phyloP scores from a whole-genome alignment of 495 filamentous ascomycete genomes.

The Hypoxylon intermedium region DNA sequence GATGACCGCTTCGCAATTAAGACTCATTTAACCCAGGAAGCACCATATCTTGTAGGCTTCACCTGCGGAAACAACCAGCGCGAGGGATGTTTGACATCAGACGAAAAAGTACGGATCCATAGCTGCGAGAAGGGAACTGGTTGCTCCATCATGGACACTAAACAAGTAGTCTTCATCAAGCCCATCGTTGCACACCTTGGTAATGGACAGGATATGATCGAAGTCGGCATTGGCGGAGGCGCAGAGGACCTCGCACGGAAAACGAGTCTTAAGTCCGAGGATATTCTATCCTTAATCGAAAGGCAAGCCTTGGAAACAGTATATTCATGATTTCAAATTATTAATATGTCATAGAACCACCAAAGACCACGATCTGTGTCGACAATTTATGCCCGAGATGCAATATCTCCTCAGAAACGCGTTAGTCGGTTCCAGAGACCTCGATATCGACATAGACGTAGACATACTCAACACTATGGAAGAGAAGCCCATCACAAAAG shows the following conservation, averaged over 20 bases:
- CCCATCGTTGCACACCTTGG: conserved; percentile 71
- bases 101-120: conserved; percentile 74
- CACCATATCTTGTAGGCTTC: conserved; percentile 75
- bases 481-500: conserved; percentile 35
- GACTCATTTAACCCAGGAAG: conserved; percentile 60
- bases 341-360: too few relatives aligned
- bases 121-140: conserved; percentile 80
- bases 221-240: conserved; percentile 80
- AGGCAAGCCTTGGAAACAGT: conserved; percentile 44
- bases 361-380: too few relatives aligned
- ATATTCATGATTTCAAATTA: too few relatives aligned
- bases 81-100: conserved; percentile 72
- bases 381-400: conserved; percentile 37
- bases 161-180: conserved; percentile 73
- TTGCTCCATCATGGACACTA: conserved; percentile 63
- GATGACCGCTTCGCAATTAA: conserved; percentile 44
- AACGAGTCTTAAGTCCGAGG: conserved; percentile 58
- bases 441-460: conserved; percentile 46
- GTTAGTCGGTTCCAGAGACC: conserved; percentile 39
- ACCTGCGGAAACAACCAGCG: conserved; percentile 73
- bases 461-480: conserved; percentile 26
- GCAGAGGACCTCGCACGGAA: conserved; percentile 73
- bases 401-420: conserved; percentile 37
- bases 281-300: conserved; percentile 56
- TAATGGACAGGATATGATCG: conserved; percentile 67